Percentiles rank a stretch among this genome's conserved stretches.
phyloP scores from a whole-genome alignment of 768 basidiomycete genomes.

The Chalciporus chontae region DNA sequence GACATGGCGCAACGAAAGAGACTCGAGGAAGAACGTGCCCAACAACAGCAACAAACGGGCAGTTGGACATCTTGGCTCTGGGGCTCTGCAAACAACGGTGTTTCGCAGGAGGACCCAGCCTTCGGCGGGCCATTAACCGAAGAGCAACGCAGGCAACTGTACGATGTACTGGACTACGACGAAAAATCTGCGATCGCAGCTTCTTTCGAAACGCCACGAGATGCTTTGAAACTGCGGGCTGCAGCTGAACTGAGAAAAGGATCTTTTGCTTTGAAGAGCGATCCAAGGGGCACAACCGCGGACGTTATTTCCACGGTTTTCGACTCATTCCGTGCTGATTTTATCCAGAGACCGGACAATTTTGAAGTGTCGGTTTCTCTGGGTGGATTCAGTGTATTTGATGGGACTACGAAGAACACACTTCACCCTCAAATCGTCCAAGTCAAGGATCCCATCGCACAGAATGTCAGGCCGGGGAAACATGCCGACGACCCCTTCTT shows the following conservation, averaged over 20 bases:
- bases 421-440: slow-evolving; percentile 89
- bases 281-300: slow-evolving; percentile 57
- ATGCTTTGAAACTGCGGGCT: slow-evolving; percentile 76
- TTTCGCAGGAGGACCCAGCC: slow-evolving; percentile 46
- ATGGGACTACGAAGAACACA: slow-evolving; percentile 80
- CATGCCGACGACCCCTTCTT: slow-evolving; percentile 66
- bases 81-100: slow-evolving; percentile 50
- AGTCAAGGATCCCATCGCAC: slow-evolving; percentile 48
- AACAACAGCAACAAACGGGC: slow-evolving; percentile 48
- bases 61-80: slow-evolving; percentile 80
- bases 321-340: slow-evolving; percentile 79
- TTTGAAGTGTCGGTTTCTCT: slow-evolving; percentile 84
- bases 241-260: slow-evolving; percentile 81
- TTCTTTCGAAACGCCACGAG: slow-evolving; percentile 67
- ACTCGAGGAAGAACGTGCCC: slow-evolving; percentile 64
- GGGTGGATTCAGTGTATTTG: slow-evolving; percentile 82
- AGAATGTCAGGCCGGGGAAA: slow-evolving; percentile 33
- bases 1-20: slow-evolving; percentile 69
- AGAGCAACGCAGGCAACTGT: slow-evolving; percentile 85
- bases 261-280: slow-evolving; percentile 76
- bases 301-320: slow-evolving; percentile 88
- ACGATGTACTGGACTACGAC: slow-evolving; percentile 89
- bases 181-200: slow-evolving; percentile 74
- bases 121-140: slow-evolving; percentile 78
- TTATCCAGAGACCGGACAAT: slow-evolving; percentile 82